phyloP scores from a whole-genome alignment of 306 rosid genomes.

The Cicer bijugum region DNA sequence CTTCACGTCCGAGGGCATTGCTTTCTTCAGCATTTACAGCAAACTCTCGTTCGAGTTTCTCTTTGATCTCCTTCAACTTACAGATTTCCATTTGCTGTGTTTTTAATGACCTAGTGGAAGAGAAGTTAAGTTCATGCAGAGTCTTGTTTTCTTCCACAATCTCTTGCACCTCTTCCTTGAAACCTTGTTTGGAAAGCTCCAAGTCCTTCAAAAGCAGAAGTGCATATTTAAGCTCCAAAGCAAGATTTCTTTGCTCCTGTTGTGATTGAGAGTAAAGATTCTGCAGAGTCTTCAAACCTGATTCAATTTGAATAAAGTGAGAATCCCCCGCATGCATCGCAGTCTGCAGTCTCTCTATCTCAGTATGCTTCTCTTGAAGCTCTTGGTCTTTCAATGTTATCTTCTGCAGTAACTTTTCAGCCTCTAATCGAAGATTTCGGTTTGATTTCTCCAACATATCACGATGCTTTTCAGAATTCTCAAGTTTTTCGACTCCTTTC shows the following conservation, averaged over 20 bases:
- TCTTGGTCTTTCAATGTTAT: conserved; percentile 77
- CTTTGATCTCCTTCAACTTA: conserved; percentile 80
- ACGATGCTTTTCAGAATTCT: conserved; percentile 61
- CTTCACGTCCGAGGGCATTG: conserved; percentile 62
- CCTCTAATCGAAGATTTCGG: conserved; percentile 64
- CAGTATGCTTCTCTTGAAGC: conserved; percentile 70
- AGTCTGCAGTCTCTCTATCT: conserved; percentile 72
- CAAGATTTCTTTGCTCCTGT: conserved; percentile 80
- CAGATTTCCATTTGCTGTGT: conserved; percentile 73
- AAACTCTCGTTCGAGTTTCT: conserved; percentile 78
- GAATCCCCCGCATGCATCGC: conserved; percentile 77
- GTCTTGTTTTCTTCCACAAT: conserved; percentile 69
- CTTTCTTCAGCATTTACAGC: conserved; percentile 61
- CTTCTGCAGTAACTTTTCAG: conserved; percentile 67
- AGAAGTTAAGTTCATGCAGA: conserved; percentile 59
- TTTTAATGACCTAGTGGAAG: conserved; percentile 56
- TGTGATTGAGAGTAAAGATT: conserved; percentile 74
- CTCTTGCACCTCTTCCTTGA: conserved; percentile 64
- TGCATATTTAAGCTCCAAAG: conserved; percentile 77
- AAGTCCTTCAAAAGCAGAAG: conserved; percentile 74
- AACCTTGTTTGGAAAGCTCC: conserved; percentile 64
- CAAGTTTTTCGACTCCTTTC: conserved; percentile 58
- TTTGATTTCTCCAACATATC: conserved; percentile 67
- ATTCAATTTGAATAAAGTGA: conserved; percentile 74
- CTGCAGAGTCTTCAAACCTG: conserved; percentile 71